Percentiles rank a stretch among this genome's conserved stretches.
These are phyloP conservation scores for Cinchona pubescens DNA, from an alignment of 257 asterid genomes.

Conservation along the genomic window DNA sequence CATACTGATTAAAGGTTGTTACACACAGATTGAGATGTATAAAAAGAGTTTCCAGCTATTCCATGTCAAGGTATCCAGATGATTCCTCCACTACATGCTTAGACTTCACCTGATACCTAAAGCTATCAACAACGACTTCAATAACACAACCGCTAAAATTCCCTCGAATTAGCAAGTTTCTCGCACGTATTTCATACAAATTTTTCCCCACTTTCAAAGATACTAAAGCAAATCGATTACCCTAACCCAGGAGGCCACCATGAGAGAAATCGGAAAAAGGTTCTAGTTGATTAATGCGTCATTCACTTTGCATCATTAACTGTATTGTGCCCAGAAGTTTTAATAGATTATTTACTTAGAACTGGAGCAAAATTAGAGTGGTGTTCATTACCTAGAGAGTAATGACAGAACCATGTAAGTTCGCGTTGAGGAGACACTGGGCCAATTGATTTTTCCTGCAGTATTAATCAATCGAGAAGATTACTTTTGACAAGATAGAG, in stretches of 20 bases:
- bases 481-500: slow-evolving; percentile 5
- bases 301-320: background rate
- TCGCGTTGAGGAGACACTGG: slow-evolving; percentile 69
- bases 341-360: background rate
- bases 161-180: background rate
- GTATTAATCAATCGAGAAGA: slow-evolving; percentile 13
- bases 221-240: background rate
- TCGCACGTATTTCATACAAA: background rate
- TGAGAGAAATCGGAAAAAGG: background rate
- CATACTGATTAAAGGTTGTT: too few species aligned
- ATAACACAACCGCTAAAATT: background rate
- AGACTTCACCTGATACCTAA: background rate
- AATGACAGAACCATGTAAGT: slow-evolving; percentile 77
- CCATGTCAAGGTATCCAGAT: background rate
- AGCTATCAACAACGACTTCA: background rate
- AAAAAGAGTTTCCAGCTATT: background rate
- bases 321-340: background rate
- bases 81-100: background rate
- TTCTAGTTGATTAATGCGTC: background rate
- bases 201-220: background rate
- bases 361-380: slow-evolving; percentile 5
- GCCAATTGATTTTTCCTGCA: slow-evolving; percentile 86
- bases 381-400: slow-evolving; percentile 54
- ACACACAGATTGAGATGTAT: background rate
- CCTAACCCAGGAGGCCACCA: background rate